phyloP scores from a whole-genome alignment of 2,329 filamentous ascomycete species.

The Calycina marina region DNA sequence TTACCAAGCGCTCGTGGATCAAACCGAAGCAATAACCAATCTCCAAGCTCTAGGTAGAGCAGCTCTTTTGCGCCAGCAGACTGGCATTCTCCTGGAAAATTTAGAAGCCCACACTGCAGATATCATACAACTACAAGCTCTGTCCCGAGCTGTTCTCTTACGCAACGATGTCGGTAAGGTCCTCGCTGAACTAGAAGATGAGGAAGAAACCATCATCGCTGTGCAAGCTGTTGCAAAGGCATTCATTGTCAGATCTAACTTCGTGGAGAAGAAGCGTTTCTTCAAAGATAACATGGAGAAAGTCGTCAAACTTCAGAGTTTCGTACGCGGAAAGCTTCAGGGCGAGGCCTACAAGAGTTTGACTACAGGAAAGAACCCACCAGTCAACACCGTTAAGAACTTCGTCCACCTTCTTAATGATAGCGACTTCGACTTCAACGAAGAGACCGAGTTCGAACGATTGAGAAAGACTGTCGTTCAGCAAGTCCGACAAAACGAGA shows the following conservation, averaged over 20 bases:
- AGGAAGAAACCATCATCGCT: constrained; percentile 63
- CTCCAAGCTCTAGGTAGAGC: constrained; percentile 57
- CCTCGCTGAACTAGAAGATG: constrained; percentile 63
- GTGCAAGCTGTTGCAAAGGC: constrained; percentile 64
- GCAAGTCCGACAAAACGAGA: constrained; percentile 91
- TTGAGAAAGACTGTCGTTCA: constrained; percentile 93
- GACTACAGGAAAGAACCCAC: constrained; percentile 90
- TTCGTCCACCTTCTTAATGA: constrained; percentile 97
- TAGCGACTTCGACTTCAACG: constrained; percentile 97
- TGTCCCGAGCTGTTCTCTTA: constrained; percentile 65
- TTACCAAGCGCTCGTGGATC: constrained; percentile 38
- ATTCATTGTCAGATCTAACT: constrained; percentile 57
- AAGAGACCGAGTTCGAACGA: constrained; percentile 93
- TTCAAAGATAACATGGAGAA: constrained; percentile 98
- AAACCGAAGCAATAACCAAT: constrained; percentile 39
- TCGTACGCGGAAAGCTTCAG: constrained; percentile 86
- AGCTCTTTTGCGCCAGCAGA: constrained; percentile 44
- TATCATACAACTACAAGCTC: constrained; percentile 57
- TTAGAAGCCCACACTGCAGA: constrained; percentile 54
- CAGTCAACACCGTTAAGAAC: constrained; percentile 91
- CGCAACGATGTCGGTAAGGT: constrained; percentile 60
- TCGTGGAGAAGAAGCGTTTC: constrained; percentile 73
- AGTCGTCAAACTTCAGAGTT: constrained; percentile 96
- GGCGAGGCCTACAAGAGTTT: constrained; percentile 97
- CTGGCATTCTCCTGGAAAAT: constrained; percentile 49